These are phyloP conservation scores for Talaromyces trachyspermus DNA, from an alignment of 495 filamentous ascomycete species.

Conservation along the genomic window DNA sequence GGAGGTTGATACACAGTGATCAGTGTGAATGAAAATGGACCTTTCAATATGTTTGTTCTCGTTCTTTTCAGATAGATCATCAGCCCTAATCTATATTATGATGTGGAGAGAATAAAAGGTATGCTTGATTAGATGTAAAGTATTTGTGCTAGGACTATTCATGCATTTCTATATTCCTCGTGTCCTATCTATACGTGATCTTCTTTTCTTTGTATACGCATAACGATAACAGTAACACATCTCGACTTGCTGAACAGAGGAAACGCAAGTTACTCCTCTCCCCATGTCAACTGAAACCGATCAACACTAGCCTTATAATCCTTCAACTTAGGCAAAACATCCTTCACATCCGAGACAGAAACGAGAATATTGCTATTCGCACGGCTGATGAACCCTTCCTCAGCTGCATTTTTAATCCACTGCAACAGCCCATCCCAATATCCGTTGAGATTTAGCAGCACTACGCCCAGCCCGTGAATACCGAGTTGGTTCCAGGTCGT, in stretches of 20 bases:
- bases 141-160: no score
- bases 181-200: no score
- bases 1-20: slow-evolving; percentile 61
- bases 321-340: slow-evolving; percentile 60
- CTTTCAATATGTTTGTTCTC: not conserved
- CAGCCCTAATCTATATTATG: no score
- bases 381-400: slow-evolving; percentile 64
- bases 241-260: no score
- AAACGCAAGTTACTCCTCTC: slow-evolving; percentile 41
- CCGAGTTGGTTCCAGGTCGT: slow-evolving; percentile 97
- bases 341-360: slow-evolving; percentile 63
- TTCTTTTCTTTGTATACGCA: no score
- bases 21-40: not conserved
- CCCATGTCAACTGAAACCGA: slow-evolving; percentile 77
- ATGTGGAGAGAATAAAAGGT: no score
- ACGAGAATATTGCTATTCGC: slow-evolving; percentile 67
- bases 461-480: slow-evolving; percentile 76
- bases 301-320: slow-evolving; percentile 69
- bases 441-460: slow-evolving; percentile 77
- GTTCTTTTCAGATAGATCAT: no score
- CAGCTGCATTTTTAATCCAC: slow-evolving; percentile 76
- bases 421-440: slow-evolving; percentile 81
- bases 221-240: no score
- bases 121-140: no score
- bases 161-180: no score